Conservation (phyloP, 1,284 basidiomycete genomes). For the Fomitopsis palustris region DNA sequence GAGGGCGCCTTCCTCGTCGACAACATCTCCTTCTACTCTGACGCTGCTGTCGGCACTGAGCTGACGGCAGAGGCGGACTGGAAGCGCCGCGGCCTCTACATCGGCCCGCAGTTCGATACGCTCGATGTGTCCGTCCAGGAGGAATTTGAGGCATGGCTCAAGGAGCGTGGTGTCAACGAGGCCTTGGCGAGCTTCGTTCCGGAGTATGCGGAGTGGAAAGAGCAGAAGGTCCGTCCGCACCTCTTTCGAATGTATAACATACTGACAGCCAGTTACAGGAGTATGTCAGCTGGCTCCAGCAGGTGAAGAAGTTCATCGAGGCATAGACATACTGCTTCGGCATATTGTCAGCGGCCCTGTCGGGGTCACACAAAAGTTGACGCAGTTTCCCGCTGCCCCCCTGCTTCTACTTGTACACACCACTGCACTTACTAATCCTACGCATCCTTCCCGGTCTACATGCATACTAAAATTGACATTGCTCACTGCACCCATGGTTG, state of each 20-base stretch:
- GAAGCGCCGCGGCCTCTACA: constrained; percentile 87
- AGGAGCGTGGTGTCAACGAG: constrained; percentile 87
- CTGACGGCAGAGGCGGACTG: constrained; percentile 90
- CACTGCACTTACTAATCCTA: not conserved
- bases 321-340: constrained; percentile 23
- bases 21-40: constrained; percentile 85
- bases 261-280: constrained; percentile 52
- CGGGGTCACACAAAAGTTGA: not conserved
- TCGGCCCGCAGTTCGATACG: constrained; percentile 92
- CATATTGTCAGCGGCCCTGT: not conserved
- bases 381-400: not conserved
- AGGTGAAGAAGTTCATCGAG: constrained; percentile 85
- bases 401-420: not conserved
- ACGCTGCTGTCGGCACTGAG: constrained; percentile 70
- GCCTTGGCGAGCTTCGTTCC: constrained; percentile 79
- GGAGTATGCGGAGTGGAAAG: constrained; percentile 85
- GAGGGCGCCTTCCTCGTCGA: constrained; percentile 86
- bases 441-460: not conserved
- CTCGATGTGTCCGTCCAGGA: constrained; percentile 86
- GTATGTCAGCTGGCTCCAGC: constrained; percentile 87
- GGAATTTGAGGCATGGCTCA: constrained; percentile 80
- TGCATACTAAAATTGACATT: not conserved
- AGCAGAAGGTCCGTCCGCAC: constrained; percentile 56
- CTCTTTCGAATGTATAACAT: not conserved
- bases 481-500: too few species aligned